Evolutionary conservation across 2,329 filamentous ascomycete genomes (phyloP).

Genomic region (Colletotrichum agaves): DNA sequence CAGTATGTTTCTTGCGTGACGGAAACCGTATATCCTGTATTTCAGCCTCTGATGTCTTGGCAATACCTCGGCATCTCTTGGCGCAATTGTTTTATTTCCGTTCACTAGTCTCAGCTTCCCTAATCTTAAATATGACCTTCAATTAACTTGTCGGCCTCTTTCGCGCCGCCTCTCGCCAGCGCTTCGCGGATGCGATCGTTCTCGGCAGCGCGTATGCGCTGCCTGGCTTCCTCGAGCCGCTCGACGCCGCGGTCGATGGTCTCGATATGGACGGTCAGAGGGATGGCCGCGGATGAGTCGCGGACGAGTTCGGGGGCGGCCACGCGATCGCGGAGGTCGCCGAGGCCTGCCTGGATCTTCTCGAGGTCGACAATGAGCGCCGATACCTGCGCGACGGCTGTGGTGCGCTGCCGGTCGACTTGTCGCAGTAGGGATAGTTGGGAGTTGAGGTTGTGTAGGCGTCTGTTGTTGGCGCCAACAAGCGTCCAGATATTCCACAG

Average conservation of each 20-base stretch:
- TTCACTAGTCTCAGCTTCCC: neutral
- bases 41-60: neutral
- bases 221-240: conserved; percentile 72
- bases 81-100: neutral
- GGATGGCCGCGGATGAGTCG: conserved; percentile 60
- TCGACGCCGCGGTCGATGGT: conserved; percentile 79
- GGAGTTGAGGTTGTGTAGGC: conserved; percentile 68
- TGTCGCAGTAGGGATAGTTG: conserved; percentile 73
- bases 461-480: conserved; percentile 74
- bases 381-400: conserved; percentile 75
- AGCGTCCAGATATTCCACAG: conserved; percentile 79
- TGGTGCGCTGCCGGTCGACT: conserved; percentile 73
- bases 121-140: conserved; percentile 44
- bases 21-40: neutral
- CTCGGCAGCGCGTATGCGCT: conserved; percentile 68
- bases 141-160: conserved; percentile 54
- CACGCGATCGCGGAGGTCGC: conserved; percentile 77
- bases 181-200: conserved; percentile 66
- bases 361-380: conserved; percentile 78
- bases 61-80: conserved; percentile 13
- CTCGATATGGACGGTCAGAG: conserved; percentile 79
- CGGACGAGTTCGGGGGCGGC: conserved; percentile 71
- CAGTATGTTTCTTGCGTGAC: neutral
- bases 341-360: conserved; percentile 76
- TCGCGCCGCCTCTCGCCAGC: conserved; percentile 56